Evolutionary conservation across 208 protist species (phyloP), one percentile per base, ranked within the genome.

Genomic region (Trypanosoma vivax): DNA sequence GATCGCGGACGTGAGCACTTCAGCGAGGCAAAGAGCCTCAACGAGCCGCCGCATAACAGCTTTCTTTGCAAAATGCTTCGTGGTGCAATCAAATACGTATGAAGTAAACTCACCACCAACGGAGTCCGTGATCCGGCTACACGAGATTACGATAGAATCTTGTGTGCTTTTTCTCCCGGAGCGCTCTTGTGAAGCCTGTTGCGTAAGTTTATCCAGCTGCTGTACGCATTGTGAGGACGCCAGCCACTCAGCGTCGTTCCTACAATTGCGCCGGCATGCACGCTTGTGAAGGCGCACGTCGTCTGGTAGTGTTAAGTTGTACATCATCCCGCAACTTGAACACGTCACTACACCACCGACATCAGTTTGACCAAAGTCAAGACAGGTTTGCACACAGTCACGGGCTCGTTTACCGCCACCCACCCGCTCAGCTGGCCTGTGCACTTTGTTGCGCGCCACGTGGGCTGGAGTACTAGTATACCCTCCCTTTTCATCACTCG

Each of bases 301-400:
- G 11, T 61, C 63, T 6, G 65, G 51, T 5, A 60, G 16, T 3
- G 51, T 34, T 14, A 41, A 29, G 28, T 70, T 79, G 55, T 72
- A 92, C 6, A 87, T 14, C 84, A 92, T 92, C 11, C 51, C 50
- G 53, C 84, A 92, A 9, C 29, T 48, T 5, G 62, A 29, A 47
- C 84, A 92, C 0, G 42, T 63, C 18, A 6, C 46, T 29, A 38
- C 52, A 16, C 46, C 77, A 21, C 54, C 60, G 2, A 33, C 34
- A n/a, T 59, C 68, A 49, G 19, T 24, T 62, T 87, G 80, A 0
- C 84, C 80, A 60, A 92, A 69, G 60, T 92, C 84, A 14, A 92
- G 69, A 19, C 59, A 80, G 21, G 77, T 86, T 54, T 92, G 84
- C 19, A 66, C 50, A 2, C 23, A 6, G 0, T 16, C 3, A 5